These are phyloP conservation scores for Pulveroboletus ravenelii DNA, from an alignment of 768 basidiomycete species.

Conservation along the genomic window DNA sequence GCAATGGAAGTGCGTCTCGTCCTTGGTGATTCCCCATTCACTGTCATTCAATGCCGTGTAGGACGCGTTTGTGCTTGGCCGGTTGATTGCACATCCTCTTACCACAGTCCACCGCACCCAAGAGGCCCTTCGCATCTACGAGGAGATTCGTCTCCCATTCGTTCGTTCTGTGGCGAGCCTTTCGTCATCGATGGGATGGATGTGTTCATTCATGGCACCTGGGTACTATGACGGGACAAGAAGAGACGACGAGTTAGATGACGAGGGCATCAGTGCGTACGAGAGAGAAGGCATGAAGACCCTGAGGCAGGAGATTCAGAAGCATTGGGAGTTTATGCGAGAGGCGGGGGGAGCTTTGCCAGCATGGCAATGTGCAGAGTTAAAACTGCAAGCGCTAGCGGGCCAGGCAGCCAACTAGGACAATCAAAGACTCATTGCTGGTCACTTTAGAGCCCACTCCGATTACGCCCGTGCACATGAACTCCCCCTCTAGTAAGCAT, in stretches of 20 bases:
- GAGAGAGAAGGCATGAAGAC: slow-evolving; percentile 18
- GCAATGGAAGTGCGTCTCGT: slow-evolving; percentile 19
- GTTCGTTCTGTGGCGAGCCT: slow-evolving; percentile 7
- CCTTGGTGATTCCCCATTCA: neutral
- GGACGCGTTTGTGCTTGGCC: slow-evolving; percentile 22
- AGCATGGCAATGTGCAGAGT: slow-evolving; percentile 18
- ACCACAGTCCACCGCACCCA: neutral
- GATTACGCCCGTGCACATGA: too few species aligned
- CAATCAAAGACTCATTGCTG: neutral
- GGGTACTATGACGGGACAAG: slow-evolving; percentile 22
- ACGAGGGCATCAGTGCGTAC: slow-evolving; percentile 2
- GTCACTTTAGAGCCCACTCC: neutral
- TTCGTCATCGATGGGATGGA: slow-evolving; percentile 16
- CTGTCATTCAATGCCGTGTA: neutral
- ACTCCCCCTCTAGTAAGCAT: too few species aligned
- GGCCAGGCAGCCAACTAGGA: neutral
- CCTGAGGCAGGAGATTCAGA: slow-evolving; percentile 8
- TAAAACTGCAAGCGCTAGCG: neutral
- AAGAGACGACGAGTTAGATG: slow-evolving; percentile 6
- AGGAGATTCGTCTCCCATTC: slow-evolving; percentile 14
- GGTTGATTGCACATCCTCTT: slow-evolving; percentile 22
- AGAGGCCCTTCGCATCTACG: slow-evolving; percentile 9
- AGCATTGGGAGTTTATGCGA: slow-evolving; percentile 15
- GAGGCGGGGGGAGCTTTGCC: slow-evolving; percentile 1
- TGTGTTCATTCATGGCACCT: slow-evolving; percentile 16